Evolutionary conservation across 2,329 filamentous ascomycete species (phyloP), one percentile per base, ranked within the genome.

Genomic region (Metarhizium guizhouense): DNA sequence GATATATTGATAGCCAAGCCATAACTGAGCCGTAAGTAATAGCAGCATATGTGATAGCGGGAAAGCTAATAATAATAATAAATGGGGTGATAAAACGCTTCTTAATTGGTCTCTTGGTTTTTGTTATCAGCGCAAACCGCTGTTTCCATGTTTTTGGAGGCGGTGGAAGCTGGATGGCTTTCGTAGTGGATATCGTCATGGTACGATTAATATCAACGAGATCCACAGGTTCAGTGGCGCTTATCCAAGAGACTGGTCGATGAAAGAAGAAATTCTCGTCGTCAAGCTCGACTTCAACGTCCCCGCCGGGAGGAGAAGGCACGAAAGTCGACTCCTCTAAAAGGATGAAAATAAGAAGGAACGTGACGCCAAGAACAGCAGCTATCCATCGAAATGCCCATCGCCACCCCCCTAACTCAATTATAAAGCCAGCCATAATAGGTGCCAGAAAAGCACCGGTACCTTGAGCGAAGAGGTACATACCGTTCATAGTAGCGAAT

Each of bases 1-100:
- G 47, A 16, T 59, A 20, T 3, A 60, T 32, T 0, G 71, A 68
- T 3, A 75, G 63, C 68, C 69, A 72, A 4, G 67, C 66, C 3
- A 75, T 65, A 0, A 70, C 62, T 0, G 65, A 65, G 3, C 72
- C 72, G 54, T 73, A 76, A 18, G 73, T 71, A 2, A 75, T 43
- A 0, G 67, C 71, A 1, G 68, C 67, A 56, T 71, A 76, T 5
- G 69, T 57, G 6, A 76, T 66, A 1, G 71, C 68, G 1, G 73
- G 64, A 10, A 65, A 63, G 6, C 57, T 53, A 11, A 57, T 48
- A 0, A 61, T 34, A 4, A 63, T 47, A 1, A 61, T n/a, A 5
- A 59, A 47, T 3, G 62, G 61, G 6, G 59, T 50, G 18, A 56
- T 55, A 2, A 62, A 32, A 16, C 57, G 53, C 4, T 52, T 52